A percentile compares a stretch with the other conserved stretches of the same genome.
These are phyloP conservation scores for Purshia tridentata DNA, from an alignment of 306 rosid genomes.

Conservation along the genomic window DNA sequence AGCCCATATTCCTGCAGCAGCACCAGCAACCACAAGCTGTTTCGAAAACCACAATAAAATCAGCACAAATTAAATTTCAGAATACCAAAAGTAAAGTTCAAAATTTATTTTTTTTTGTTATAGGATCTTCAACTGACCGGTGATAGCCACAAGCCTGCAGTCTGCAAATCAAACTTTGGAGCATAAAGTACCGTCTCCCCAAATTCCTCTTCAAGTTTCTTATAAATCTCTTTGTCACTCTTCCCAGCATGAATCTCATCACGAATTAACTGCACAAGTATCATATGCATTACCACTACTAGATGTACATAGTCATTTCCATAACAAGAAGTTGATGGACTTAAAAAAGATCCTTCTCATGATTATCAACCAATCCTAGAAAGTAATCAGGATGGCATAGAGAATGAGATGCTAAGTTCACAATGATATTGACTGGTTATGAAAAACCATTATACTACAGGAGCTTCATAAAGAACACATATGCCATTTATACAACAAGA, in stretches of 20 bases:
- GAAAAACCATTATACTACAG: neutral
- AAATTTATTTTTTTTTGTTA: neutral
- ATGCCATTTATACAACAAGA: too few species aligned
- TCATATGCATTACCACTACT: neutral
- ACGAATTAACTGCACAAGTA: conserved; percentile 67
- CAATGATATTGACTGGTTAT: neutral
- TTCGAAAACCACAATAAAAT: conserved; percentile 13
- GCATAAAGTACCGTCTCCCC: conserved; percentile 83
- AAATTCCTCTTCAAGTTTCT: conserved; percentile 74
- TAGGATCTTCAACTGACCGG: conserved; percentile 49
- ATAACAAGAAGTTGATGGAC: neutral
- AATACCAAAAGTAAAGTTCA: neutral
- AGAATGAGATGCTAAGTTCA: neutral
- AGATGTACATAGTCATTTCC: neutral
- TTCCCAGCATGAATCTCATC: conserved; percentile 81
- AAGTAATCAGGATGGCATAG: neutral
- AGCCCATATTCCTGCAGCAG: conserved; percentile 77
- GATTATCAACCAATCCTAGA: neutral
- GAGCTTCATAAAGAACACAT: neutral
- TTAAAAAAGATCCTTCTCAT: neutral
- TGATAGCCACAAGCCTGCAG: conserved; percentile 87
- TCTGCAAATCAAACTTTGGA: conserved; percentile 94
- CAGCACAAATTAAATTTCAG: neutral
- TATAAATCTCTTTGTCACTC: conserved; percentile 73
- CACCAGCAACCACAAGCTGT: conserved; percentile 54